Evolutionary conservation across 164 flowering plant genomes (phyloP).

Genomic region (Stephania japonica): DNA sequence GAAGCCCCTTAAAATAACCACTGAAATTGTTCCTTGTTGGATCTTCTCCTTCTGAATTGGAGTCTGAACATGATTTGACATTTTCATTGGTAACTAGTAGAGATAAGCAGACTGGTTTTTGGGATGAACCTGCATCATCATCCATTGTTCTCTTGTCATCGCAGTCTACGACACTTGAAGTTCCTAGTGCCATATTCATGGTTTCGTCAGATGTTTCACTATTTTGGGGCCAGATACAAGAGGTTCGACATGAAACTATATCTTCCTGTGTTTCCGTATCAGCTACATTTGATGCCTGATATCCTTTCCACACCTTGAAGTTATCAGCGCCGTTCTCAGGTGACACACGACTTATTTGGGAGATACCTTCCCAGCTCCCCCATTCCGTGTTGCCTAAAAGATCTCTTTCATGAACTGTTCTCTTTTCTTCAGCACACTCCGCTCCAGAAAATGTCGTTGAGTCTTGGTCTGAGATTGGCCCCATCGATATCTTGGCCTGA

Average conservation of each 20-base stretch:
- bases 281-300: too few relatives aligned
- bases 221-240: too few relatives aligned
- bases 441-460: slow-evolving; percentile 10
- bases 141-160: slow-evolving; percentile 13
- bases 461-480: slow-evolving; percentile 3
- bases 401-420: slow-evolving; percentile 18
- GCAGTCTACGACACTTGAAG: neutral
- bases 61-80: slow-evolving; percentile 40
- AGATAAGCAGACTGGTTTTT: slow-evolving; percentile 16
- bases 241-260: too few relatives aligned
- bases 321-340: slow-evolving; percentile 5
- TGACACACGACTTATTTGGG: slow-evolving; percentile 13
- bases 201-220: slow-evolving; percentile 19
- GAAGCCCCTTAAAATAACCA: slow-evolving; percentile 19
- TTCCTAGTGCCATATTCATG: neutral
- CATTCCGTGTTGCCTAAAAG: slow-evolving; percentile 16
- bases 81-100: slow-evolving; percentile 27
- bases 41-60: slow-evolving; percentile 55
- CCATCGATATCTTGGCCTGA: slow-evolving; percentile 11
- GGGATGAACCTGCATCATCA: slow-evolving; percentile 17
- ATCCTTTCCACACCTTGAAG: slow-evolving; percentile 16
- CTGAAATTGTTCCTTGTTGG: slow-evolving; percentile 9
- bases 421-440: slow-evolving; percentile 15
- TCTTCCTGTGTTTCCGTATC: too few relatives aligned
- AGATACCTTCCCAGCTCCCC: slow-evolving; percentile 6